Conservation (phyloP, 805 yeast species). For the Komagataella mondaviorum region DNA sequence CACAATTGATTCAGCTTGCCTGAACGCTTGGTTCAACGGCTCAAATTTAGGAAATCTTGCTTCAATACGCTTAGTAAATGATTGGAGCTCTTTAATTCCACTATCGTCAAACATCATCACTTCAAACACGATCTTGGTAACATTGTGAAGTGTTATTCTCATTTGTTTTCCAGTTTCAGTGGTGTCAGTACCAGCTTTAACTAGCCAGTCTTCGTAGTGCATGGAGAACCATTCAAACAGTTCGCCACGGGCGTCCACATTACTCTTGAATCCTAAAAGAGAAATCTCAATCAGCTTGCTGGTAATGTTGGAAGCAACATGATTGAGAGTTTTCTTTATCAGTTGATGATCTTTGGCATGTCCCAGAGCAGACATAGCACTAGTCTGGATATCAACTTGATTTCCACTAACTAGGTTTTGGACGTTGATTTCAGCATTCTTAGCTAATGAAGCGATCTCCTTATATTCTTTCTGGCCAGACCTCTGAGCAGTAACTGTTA, state of each 20-base stretch:
- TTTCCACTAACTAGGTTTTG: constrained; percentile 19
- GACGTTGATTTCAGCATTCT: constrained; percentile 31
- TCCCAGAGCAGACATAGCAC: constrained; percentile 43
- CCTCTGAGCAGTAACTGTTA: constrained; percentile 26
- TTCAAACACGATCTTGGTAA: constrained; percentile 26
- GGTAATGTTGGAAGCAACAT: constrained; percentile 42
- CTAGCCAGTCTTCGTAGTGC: constrained; percentile 38
- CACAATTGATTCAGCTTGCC: not conserved
- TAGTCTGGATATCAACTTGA: constrained; percentile 31
- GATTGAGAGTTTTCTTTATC: constrained; percentile 40
- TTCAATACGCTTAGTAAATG: constrained; percentile 7
- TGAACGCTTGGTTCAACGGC: not conserved
- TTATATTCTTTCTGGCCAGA: constrained; percentile 37
- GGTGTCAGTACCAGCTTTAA: constrained; percentile 30
- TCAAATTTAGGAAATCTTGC: not conserved
- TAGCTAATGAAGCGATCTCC: constrained; percentile 38
- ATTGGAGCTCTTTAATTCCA: constrained; percentile 2
- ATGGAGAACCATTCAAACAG: constrained; percentile 46
- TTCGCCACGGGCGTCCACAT: constrained; percentile 13
- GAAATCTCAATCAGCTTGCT: constrained; percentile 40
- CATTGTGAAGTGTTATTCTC: constrained; percentile 26
- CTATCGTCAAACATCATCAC: constrained; percentile 5
- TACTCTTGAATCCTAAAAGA: constrained; percentile 38
- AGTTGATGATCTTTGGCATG: constrained; percentile 31
- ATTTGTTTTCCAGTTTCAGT: constrained; percentile 32